Evolutionary conservation across 73 alveolate species (phyloP), one percentile per base, ranked within the genome.

Genomic region (Tetrahymena borealis): DNA sequence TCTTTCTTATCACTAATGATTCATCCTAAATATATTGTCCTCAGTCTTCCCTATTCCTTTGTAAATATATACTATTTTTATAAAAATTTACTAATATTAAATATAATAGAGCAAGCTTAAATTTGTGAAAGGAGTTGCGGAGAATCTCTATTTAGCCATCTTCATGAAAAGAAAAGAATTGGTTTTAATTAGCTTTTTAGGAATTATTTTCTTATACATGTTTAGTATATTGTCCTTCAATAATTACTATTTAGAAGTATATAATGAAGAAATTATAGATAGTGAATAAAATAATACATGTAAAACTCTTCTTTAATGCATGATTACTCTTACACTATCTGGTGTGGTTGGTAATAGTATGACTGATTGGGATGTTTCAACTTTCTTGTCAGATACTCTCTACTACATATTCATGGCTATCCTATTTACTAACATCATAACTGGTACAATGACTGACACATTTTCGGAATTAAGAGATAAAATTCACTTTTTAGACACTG

Each of bases 391-490:
- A 20, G 95, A 93, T 40, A 93, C 95, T 18, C 40, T 93, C 18
- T 93, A 93, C 91, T 93, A 79, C 79, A 92, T 93, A 31, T 93
- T 93, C 38, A 79, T 93, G 90, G 92, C 95, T 6, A 77, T 93
- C 15, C 60, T 93, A 37, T 93, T 93, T 40, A 93, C 95, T 32
- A 93, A 93, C 11, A 93, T 93, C 9, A 90, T 93, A 2, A 39
- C 93, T 16, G 95, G 95, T 41, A 93, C 79, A 24, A 93, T 93
- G 95, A 93, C 91, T 11, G 95, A 93, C 38, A 93, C 95, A 28
- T 93, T 93, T 93, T 93, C 95, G 32, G 95, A 93, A 42, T 90
- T 93, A 31, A 93, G 95, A 85, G 95, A 93, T 39, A 16, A 93
- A 40, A 93, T 91, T 79, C 91, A 93, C 37, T 79, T 79, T 78